phyloP scores from a whole-genome alignment of 108 stramenopile species.

The Skeletonema potamos region DNA sequence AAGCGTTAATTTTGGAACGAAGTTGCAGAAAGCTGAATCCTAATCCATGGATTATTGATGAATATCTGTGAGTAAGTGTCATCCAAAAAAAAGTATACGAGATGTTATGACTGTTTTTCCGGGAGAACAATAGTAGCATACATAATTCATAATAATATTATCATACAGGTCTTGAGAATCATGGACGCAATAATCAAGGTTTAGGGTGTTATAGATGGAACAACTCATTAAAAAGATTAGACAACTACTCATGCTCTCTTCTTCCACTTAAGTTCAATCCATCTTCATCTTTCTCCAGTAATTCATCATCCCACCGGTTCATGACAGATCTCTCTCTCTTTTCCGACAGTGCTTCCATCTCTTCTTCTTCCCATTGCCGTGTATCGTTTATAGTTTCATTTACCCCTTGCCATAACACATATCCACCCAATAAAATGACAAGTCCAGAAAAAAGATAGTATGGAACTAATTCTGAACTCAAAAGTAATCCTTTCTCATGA shows the following conservation, averaged over 20 bases:
- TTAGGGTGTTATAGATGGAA: too few relatives aligned
- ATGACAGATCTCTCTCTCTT: not conserved
- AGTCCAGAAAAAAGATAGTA: not conserved
- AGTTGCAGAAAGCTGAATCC: too few relatives aligned
- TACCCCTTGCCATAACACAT: not conserved
- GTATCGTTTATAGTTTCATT: not conserved
- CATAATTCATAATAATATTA: not conserved
- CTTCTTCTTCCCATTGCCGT: not conserved
- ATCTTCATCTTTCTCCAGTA: not conserved
- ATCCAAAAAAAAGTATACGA: too few relatives aligned
- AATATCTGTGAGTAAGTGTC: too few relatives aligned
- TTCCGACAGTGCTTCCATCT: not conserved
- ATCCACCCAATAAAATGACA: not conserved
- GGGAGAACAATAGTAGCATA: not conserved
- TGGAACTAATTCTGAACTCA: not conserved
- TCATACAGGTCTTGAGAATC: too few relatives aligned
- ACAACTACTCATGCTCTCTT: too few relatives aligned
- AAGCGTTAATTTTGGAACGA: too few relatives aligned
- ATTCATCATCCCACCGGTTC: not conserved
- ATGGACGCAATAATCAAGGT: too few relatives aligned
- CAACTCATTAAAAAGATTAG: not conserved
- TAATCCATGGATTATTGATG: too few relatives aligned
- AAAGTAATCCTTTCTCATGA: not conserved
- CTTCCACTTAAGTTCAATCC: not conserved
- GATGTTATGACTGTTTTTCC: too few relatives aligned